phyloP scores from a whole-genome alignment of 202 grass and related monocot genomes.

The Panicum hallii region DNA sequence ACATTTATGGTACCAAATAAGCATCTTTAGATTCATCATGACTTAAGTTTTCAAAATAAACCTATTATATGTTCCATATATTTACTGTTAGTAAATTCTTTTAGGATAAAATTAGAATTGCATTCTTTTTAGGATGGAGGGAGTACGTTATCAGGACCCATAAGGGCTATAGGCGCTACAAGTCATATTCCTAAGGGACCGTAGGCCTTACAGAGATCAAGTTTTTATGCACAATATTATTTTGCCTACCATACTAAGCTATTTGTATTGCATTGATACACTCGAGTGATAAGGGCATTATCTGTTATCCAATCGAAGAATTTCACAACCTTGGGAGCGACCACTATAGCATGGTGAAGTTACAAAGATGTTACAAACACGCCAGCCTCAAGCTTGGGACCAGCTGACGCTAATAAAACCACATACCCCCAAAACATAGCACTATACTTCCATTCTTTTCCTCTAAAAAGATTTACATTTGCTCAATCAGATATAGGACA shows the following conservation, averaged over 20 bases:
- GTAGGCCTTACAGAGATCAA: background rate
- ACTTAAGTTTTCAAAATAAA: too few species aligned
- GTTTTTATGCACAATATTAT: background rate
- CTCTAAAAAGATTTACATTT: conserved; percentile 43
- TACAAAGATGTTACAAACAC: conserved; percentile 42
- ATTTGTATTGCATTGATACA: background rate
- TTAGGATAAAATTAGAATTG: too few species aligned
- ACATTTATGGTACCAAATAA: too few species aligned
- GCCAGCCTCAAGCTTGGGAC: background rate
- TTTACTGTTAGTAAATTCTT: too few species aligned
- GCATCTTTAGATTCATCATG: too few species aligned
- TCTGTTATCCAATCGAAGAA: background rate
- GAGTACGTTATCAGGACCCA: too few species aligned
- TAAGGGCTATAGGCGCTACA: too few species aligned
- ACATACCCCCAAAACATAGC: background rate
- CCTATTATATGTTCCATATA: too few species aligned
- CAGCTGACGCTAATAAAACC: background rate
- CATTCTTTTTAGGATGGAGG: too few species aligned
- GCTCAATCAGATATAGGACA: conserved; percentile 10
- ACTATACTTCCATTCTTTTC: conserved; percentile 1
- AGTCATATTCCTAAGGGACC: too few species aligned
- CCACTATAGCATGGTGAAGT: background rate
- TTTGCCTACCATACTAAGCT: background rate
- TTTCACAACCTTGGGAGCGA: background rate
- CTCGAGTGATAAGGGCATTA: background rate